These are phyloP conservation scores for Nitzschia sp. DNA, from an alignment of 108 stramenopile species.

Conservation along the genomic window DNA sequence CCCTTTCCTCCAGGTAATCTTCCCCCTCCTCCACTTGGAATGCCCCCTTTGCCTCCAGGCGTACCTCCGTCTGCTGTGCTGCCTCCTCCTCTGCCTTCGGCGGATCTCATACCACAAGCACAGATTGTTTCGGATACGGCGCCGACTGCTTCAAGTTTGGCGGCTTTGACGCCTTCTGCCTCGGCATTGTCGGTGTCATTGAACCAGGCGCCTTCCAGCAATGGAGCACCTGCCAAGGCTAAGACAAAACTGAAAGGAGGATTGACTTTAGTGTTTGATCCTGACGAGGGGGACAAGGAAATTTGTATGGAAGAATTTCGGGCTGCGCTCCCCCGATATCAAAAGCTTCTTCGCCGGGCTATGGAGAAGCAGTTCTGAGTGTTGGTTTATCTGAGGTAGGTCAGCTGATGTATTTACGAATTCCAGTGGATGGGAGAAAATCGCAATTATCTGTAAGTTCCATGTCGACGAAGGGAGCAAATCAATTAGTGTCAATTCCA, in stretches of 20 bases:
- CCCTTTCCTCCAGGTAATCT: constrained; percentile 40
- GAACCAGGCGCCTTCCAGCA: constrained; percentile 1
- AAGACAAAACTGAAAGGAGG: constrained; percentile 63
- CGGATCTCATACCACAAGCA: constrained; percentile 76
- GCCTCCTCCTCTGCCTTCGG: constrained; percentile 49
- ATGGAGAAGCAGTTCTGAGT: background rate
- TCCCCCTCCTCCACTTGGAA: constrained; percentile 37
- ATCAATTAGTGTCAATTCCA: too few species aligned
- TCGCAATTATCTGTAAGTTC: too few species aligned
- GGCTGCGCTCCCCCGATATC: constrained; percentile 48
- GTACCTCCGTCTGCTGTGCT: background rate
- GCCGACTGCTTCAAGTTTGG: constrained; percentile 62
- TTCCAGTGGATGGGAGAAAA: too few species aligned
- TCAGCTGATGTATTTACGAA: too few species aligned
- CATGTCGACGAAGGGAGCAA: too few species aligned
- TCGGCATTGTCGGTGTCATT: constrained; percentile 25
- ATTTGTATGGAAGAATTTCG: constrained; percentile 63
- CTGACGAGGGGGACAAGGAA: constrained; percentile 41
- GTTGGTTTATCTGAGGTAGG: too few species aligned
- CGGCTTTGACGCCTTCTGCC: constrained; percentile 1
- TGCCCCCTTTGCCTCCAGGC: constrained; percentile 29
- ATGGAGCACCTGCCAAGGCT: constrained; percentile 3
- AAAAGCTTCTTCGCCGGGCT: constrained; percentile 28
- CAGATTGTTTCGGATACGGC: constrained; percentile 50
- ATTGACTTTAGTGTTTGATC: constrained; percentile 47